Percentiles rank a stretch among this genome's conserved stretches.
Evolutionary conservation across 208 protist genomes (phyloP).

Genomic region (Leishmania arabica): DNA sequence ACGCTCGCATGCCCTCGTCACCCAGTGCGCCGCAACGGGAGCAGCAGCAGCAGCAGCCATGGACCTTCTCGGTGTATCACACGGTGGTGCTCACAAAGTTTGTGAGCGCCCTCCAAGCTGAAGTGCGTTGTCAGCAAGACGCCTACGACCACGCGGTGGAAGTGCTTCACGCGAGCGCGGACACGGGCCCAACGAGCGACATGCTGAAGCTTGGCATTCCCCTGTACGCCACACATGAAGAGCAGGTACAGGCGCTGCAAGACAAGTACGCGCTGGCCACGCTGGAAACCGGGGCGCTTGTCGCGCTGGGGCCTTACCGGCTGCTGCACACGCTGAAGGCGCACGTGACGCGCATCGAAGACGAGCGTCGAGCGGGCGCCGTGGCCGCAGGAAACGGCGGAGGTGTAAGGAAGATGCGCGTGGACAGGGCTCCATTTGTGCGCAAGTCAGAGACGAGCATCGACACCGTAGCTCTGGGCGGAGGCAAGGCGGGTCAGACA

Average conservation of each 20-base stretch:
- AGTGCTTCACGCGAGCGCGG: conserved; percentile 6
- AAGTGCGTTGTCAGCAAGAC: conserved; percentile 50
- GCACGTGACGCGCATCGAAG: conserved; percentile 23
- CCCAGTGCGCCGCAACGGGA: neutral
- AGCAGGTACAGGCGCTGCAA: conserved; percentile 4
- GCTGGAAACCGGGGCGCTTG: conserved; percentile 8
- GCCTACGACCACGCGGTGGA: conserved; percentile 25
- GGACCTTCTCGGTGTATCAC: conserved; percentile 27
- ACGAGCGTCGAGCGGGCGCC: conserved; percentile 22
- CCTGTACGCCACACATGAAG: conserved; percentile 8
- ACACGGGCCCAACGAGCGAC: neutral
- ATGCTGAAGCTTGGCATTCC: conserved; percentile 5
- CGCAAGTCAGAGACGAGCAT: neutral
- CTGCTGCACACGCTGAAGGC: conserved; percentile 14
- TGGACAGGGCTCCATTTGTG: neutral
- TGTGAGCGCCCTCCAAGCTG: conserved; percentile 18
- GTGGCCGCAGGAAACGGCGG: conserved; percentile 21
- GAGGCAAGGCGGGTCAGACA: neutral
- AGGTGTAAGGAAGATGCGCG: neutral
- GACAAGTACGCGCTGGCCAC: conserved; percentile 8
- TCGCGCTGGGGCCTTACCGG: conserved; percentile 16
- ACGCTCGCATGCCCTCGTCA: conserved; percentile 1
- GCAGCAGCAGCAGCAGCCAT: conserved; percentile 13
- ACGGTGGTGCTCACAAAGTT: conserved; percentile 11
- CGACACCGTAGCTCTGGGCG: neutral